These are phyloP conservation scores for Geranomyces variabilis DNA, from an alignment of 192 early-diverging fungal species.

Conservation along the genomic window DNA sequence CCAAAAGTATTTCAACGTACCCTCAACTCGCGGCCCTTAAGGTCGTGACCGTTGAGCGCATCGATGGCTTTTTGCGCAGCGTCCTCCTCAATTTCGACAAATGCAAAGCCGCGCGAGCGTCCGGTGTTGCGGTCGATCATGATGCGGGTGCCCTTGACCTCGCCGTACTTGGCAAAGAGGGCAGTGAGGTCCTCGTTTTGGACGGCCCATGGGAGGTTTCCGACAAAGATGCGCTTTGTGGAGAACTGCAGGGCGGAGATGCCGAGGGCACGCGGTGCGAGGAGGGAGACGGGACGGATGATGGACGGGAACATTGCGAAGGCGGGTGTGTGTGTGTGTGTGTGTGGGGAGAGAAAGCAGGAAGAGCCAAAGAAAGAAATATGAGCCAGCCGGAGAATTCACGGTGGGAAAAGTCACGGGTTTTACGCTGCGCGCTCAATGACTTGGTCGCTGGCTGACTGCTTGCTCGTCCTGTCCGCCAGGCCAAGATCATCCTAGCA, in stretches of 20 bases:
- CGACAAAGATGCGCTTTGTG: constrained; percentile 65
- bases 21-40: constrained; percentile 39
- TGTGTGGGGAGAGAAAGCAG: no score
- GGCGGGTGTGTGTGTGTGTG: no score
- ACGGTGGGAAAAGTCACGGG: no score
- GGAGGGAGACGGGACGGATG: constrained; percentile 6
- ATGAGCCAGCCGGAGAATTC: no score
- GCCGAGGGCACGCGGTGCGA: constrained; percentile 7
- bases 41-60: constrained; percentile 39
- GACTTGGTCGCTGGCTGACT: no score
- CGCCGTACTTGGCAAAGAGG: constrained; percentile 66
- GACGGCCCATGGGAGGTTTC: constrained; percentile 68
- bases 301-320: not conserved
- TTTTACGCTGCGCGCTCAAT: no score
- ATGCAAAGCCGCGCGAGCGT: constrained; percentile 69
- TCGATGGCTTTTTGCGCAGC: constrained; percentile 40
- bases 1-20: constrained; percentile 14
- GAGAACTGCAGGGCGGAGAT: constrained; percentile 7
- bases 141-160: constrained; percentile 69
- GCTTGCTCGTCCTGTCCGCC: no score
- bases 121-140: constrained; percentile 70
- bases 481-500: no score
- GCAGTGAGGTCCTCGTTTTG: constrained; percentile 59
- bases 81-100: constrained; percentile 47
- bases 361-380: no score